Evolutionary conservation across 371 early-diverging fungal genomes (phyloP).

Genomic region (Parasitella parasitica): DNA sequence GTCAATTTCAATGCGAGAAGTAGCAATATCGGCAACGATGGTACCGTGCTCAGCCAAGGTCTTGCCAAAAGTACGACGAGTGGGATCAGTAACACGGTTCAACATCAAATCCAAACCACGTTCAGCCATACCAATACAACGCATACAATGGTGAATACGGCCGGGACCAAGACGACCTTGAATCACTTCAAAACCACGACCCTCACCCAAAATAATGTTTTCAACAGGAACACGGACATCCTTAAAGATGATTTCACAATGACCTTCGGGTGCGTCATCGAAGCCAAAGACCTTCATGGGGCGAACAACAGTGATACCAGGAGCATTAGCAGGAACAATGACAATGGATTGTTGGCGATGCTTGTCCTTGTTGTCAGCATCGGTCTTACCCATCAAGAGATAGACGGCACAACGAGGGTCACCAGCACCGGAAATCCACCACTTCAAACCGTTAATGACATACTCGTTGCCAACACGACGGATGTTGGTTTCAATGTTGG

Average conservation of each 20-base stretch:
- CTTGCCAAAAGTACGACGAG: conserved; percentile 87
- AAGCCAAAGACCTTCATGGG: conserved; percentile 91
- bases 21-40: conserved; percentile 76
- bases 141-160: conserved; percentile 85
- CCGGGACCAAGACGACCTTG: conserved; percentile 96
- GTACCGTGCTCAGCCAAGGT: conserved; percentile 80
- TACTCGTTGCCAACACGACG: conserved; percentile 68
- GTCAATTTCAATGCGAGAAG: conserved; percentile 89
- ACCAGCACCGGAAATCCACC: conserved; percentile 96
- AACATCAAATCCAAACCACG: conserved; percentile 87
- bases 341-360: conserved; percentile 91
- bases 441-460: conserved; percentile 91
- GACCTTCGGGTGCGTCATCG: conserved; percentile 96
- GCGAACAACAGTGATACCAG: conserved; percentile 83
- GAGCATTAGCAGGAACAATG: conserved; percentile 86
- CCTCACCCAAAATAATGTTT: conserved; percentile 91
- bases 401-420: conserved; percentile 91
- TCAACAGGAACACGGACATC: conserved; percentile 86
- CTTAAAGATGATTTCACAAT: conserved; percentile 89
- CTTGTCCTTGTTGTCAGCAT: conserved; percentile 63
- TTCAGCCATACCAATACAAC: conserved; percentile 92
- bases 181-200: conserved; percentile 95
- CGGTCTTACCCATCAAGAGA: conserved; percentile 82
- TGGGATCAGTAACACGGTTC: conserved; percentile 78
- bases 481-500: conserved; percentile 89